Base-by-base conservation (phyloP, 345 rosid species). In the Populus ilicifolia region DNA sequence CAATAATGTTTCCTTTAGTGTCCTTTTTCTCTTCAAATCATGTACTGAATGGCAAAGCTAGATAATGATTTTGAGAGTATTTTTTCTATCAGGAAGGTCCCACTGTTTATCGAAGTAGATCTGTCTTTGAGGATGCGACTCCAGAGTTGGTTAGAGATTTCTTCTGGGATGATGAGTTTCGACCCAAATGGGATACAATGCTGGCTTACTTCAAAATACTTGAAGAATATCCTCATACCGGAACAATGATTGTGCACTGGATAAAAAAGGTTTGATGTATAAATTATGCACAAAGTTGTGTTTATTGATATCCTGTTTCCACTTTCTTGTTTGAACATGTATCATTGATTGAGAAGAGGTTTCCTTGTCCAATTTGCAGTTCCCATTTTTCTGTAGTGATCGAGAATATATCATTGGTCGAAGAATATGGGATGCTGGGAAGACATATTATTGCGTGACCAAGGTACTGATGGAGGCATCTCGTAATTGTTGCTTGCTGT, bases 121-220 rank as follows among this genome's bases (percentile, higher is more conserved):
- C 97, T 83, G 97, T 96, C 73, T 96, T 90, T 80, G 99, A 96
- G 87, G 97, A 91, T 82, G 98, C 92, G 56, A 85, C 88, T n/a
- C 90, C 97, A 11, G 97, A 92, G 21, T 73, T 91, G 85, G 97
- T 93, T 36, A 90, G 97, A 85, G 99, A 96, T 85, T 96, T 96
- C 89, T 96, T 96, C 80, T 96, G 99, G 99, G 99, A 93, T 81
- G 98, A 96, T 77, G 98, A 92, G 67, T 91, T 93, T 86, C 88
- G 99, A 48, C 92, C 92, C 5, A 93, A 92, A 81, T 96, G 98
- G 98, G 99, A 96, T 87, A 87, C 89, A 43, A 93, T 96, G 99
- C 97, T 96, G 82, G 78, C 92, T 30, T 82, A 89, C 83, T 85
- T 85, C 75, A 92, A 89, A 72, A 90, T 89, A 33, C 83, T 96